A percentile compares a stretch with the other conserved stretches of the same genome.
These are phyloP conservation scores for Leccinellum luteum DNA, from an alignment of 768 basidiomycete genomes.

Conservation along the genomic window DNA sequence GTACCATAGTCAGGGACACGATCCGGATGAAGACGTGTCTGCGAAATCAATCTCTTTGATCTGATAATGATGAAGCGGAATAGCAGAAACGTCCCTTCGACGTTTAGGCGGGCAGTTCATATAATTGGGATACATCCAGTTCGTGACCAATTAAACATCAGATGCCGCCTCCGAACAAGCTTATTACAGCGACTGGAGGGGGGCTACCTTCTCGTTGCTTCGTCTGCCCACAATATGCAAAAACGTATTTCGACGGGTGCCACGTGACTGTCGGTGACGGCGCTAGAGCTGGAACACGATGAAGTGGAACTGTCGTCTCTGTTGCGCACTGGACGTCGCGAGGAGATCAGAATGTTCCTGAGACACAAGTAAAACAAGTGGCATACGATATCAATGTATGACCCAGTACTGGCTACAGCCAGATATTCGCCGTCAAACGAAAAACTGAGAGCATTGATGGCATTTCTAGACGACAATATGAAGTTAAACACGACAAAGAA, in stretches of 20 bases:
- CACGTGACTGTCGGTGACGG: slow-evolving; percentile 75
- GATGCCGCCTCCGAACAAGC: slow-evolving; percentile 61
- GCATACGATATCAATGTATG: slow-evolving; percentile 76
- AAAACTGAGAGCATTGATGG: slow-evolving; percentile 73
- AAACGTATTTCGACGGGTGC: slow-evolving; percentile 81
- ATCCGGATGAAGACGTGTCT: neutral
- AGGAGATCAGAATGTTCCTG: neutral
- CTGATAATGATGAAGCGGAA: neutral
- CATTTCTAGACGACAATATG: slow-evolving; percentile 44
- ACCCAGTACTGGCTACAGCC: slow-evolving; percentile 69
- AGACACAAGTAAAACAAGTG: neutral
- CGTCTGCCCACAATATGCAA: slow-evolving; percentile 80
- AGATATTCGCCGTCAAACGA: slow-evolving; percentile 83
- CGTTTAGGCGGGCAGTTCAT: neutral
- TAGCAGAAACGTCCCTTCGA: neutral
- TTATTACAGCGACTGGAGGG: slow-evolving; percentile 64
- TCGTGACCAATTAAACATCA: slow-evolving; percentile 5
- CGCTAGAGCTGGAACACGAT: slow-evolving; percentile 71
- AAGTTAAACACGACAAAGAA: neutral
- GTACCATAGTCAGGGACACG: too few species aligned
- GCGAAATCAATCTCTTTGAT: neutral
- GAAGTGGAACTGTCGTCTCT: slow-evolving; percentile 70
- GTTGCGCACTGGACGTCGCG: slow-evolving; percentile 60
- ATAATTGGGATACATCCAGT: neutral
- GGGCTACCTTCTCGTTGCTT: slow-evolving; percentile 63